These are phyloP conservation scores for Amniculicola lignicola DNA, from an alignment of 495 filamentous ascomycete species.

Conservation along the genomic window DNA sequence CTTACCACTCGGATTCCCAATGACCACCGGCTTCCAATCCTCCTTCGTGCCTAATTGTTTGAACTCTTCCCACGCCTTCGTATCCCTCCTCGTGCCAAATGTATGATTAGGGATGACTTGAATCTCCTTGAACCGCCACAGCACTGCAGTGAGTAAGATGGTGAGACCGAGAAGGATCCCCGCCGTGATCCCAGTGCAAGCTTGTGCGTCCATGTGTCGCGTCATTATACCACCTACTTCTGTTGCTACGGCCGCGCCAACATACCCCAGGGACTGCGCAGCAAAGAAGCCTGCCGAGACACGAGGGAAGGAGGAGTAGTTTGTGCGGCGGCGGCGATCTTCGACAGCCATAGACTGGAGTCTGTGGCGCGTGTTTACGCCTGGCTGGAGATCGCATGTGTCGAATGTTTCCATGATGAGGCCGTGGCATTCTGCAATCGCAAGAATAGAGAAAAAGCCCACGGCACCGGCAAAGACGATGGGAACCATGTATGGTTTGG, in stretches of 20 bases:
- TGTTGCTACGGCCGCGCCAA: constrained; percentile 62
- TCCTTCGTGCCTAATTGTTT: constrained; percentile 44
- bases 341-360: constrained; percentile 46
- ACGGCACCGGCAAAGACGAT: constrained; percentile 64
- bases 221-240: constrained; percentile 59
- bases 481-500: constrained; percentile 57
- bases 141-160: constrained; percentile 55
- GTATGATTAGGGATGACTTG: constrained; percentile 59
- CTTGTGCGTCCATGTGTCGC: constrained; percentile 61
- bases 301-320: constrained; percentile 66
- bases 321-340: constrained; percentile 55
- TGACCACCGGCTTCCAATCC: constrained; percentile 62
- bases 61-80: constrained; percentile 34
- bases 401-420: constrained; percentile 80
- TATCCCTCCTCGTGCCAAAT: constrained; percentile 46
- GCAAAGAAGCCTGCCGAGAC: constrained; percentile 68
- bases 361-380: constrained; percentile 56
- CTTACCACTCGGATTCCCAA: constrained; percentile 65
- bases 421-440: constrained; percentile 71
- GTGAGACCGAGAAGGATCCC: constrained; percentile 60
- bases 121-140: constrained; percentile 60
- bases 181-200: constrained; percentile 61
- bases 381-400: constrained; percentile 66
- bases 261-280: constrained; percentile 62
- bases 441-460: constrained; percentile 66